Evolutionary conservation across 306 rosid species (phyloP).

Genomic region (Spatholobus suberectus): DNA sequence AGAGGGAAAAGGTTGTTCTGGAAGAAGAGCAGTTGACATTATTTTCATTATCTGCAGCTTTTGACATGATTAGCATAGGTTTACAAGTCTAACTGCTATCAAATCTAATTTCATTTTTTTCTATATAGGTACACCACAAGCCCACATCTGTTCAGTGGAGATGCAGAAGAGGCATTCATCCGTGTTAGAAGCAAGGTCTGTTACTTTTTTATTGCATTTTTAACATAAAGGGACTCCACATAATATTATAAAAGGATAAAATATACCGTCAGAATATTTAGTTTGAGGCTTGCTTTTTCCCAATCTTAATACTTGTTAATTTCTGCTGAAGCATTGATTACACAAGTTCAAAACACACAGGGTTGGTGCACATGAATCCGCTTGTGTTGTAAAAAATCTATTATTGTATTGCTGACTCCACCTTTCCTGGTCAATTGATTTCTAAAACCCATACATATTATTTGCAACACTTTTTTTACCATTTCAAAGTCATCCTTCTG

Average conservation of each 20-base stretch:
- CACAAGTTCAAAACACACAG: not conserved
- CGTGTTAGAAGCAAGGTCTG: conserved; percentile 87
- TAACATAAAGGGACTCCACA: not conserved
- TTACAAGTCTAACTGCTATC: conserved; percentile 5
- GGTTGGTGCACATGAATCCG: conserved; percentile 16
- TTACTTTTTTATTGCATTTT: conserved; percentile 25
- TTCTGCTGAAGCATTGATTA: not conserved
- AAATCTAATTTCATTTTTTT: conserved; percentile 19
- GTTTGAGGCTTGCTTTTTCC: not conserved
- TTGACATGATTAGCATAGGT: conserved; percentile 5
- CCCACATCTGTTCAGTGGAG: conserved; percentile 86
- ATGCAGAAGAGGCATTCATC: conserved; percentile 82
- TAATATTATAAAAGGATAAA: conserved; percentile 10
- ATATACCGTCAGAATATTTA: not conserved
- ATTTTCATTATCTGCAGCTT: conserved; percentile 34
- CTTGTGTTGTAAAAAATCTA: not conserved
- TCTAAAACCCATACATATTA: not conserved
- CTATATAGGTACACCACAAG: conserved; percentile 86
- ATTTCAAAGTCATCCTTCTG: not conserved
- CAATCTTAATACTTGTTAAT: not conserved
- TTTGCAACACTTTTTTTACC: not conserved
- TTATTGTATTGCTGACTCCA: not conserved
- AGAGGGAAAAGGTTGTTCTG: conserved; percentile 21
- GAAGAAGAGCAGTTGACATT: conserved; percentile 17
- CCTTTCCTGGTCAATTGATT: not conserved